Evolutionary conservation across 179 eudicot species (phyloP), one percentile per base, ranked within the genome.

Genomic region (Spergularia azorica): DNA sequence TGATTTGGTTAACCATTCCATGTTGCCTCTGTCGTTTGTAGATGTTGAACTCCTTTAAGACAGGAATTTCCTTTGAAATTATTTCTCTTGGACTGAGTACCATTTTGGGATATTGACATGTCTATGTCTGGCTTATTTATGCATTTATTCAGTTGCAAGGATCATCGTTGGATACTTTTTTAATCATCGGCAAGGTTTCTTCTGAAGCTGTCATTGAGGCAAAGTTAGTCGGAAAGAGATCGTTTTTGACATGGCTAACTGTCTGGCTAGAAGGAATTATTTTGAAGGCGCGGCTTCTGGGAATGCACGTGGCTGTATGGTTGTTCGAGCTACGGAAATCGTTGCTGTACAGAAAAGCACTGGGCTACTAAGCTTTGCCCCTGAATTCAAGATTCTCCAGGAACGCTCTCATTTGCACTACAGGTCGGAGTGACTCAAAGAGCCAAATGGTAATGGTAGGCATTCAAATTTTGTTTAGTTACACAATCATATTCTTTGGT

Each of bases 121-220:
- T n/a, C n/a, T n/a, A n/a, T n/a, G n/a, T 56, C 36, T 55, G 32
- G 9, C 38, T 62, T 61, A 66, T 70, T 62, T 52, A 5, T 78
- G 38, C 2, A 9, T 73, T 14, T 55, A 50, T 7, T 64, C 87
- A 93, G 99, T 74, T 88, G 82, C 88, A 88, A 79, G 88, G 92
- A 74, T 89, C 99, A 57, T 91, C 99, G 38, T 81, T 93, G 64
- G 96, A 93, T 73, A 77, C 97, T 14, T 93, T 87, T 89, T 82
- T 95, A 52, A 95, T 95, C 74, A 90, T 95, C 18, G 99, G 99
- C 66, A 89, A 81, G 83, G 92, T 93, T 59, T 91, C 99, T 63
- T 93, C 99, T 1, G 95, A 94, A 83, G 99, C 99, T 63, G 84
- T 95, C 54, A 88, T 90, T 6, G 92, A 91, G 84, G 85, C 89